Percentiles rank a stretch among this genome's conserved stretches.
Evolutionary conservation across 208 protist species (phyloP).

Genomic region (Wallacemonas sp.): DNA sequence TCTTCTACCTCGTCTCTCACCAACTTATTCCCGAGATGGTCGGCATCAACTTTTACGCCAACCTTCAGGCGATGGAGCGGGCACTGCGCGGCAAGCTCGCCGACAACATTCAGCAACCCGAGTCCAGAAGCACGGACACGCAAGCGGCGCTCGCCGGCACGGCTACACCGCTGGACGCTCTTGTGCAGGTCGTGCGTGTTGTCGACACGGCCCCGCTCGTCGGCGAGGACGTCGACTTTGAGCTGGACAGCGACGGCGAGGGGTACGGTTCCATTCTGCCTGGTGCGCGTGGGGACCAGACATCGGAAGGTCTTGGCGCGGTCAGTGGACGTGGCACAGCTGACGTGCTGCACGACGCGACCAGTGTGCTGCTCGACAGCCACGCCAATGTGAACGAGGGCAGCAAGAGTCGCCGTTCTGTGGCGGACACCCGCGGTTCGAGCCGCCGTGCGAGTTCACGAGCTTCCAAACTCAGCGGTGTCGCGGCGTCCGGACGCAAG

Average conservation of each 20-base stretch:
- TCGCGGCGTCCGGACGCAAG: neutral
- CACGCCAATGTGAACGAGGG: neutral
- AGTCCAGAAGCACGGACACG: neutral
- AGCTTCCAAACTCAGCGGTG: too few species aligned
- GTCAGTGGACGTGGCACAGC: too few species aligned
- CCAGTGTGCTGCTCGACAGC: too few species aligned
- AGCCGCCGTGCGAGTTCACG: too few species aligned
- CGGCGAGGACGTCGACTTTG: constrained; percentile 54
- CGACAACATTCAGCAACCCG: neutral
- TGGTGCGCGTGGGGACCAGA: constrained; percentile 14
- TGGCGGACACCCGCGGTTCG: neutral
- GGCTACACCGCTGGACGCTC: constrained; percentile 41
- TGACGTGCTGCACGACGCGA: too few species aligned
- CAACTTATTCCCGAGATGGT: constrained; percentile 85
- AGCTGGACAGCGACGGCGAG: constrained; percentile 84
- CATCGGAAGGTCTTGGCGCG: neutral
- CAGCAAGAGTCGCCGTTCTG: neutral
- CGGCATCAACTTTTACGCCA: constrained; percentile 85
- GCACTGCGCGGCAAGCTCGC: constrained; percentile 17
- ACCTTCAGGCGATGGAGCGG: constrained; percentile 58
- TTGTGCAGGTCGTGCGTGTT: constrained; percentile 36
- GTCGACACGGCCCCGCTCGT: constrained; percentile 69
- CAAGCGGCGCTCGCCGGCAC: neutral
- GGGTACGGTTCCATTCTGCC: constrained; percentile 77
- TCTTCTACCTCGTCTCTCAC: constrained; percentile 86